Base-by-base conservation (phyloP, 768 basidiomycete genomes). In the Mycena capillaripes region DNA sequence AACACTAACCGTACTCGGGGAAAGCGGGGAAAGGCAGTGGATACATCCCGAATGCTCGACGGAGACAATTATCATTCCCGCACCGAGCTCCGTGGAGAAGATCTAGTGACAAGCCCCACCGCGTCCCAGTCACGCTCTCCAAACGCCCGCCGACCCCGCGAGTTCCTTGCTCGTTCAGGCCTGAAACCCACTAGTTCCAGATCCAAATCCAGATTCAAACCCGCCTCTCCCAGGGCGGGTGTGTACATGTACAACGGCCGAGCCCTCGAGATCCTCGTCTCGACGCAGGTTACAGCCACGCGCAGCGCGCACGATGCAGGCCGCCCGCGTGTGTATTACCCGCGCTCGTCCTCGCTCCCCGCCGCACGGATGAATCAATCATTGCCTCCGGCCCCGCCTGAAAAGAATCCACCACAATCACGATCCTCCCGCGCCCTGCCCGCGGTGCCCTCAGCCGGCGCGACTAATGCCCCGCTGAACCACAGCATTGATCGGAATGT, bases 321-420 rank as follows among this genome's bases (percentile, higher is more conserved):
- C 32, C 73, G 73, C 50, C 70, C 70, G 32, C 68, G 70, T 27
- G 66, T 69, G 9, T 71, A 69, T n/a, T 71, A 52, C 34, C 69
- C 73, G n/a, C 73, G 73, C 46, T 71, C 73, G 29, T 75, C 73
- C 27, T 75, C 73, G 10, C 32, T 75, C 8, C 40, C 48, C 11
- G 60, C 66, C 30, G 25, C n/a, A 5, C 12, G 34, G 44, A 50
- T 40, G 5, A 50, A 59, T 25, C 8, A 16, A 29, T 27, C 38
- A 9, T 27, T 21, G 32, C 27, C n/a, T 5, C 60, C 61, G 52
- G 23, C 50, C 25, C 55, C 61, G 10, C 59, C 19, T n/a, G 32
- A n/a, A 19, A 34, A 70, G 32, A 23, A 5, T 3, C 42, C 36
- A 8, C 36, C 29, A 14, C 40, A 53, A 21, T 17, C 17, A 4